Base-by-base conservation (phyloP, 2,329 filamentous ascomycete species). In the Stagonosporopsis tanaceti region DNA sequence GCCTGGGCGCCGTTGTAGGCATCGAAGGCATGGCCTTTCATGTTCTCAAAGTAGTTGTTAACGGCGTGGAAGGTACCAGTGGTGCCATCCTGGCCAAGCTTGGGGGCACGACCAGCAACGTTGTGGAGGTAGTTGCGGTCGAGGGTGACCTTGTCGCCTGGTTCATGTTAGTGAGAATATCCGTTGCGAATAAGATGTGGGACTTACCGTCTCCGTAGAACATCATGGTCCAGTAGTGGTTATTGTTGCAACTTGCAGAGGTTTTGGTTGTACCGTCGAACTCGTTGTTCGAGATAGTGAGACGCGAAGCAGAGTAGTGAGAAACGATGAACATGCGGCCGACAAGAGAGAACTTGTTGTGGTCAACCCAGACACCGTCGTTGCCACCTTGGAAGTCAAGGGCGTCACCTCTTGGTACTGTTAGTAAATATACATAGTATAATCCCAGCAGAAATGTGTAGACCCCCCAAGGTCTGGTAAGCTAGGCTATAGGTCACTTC, bases 151-250 rank as follows among this genome's bases (percentile, higher is more conserved):
- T 75, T 65, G 56, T 81, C 80, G 20, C 67, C 53, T 56, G 22
- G n/a, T 14, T 8, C 27, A n/a, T 35, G n/a, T 56, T 41, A 56
- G 47, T 30, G n/a, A 14, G 4, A 32, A 22, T 20, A 11, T 1
- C 11, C 3, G 4, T 20, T 45, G 22, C 5, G 2, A 34, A 2
- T 32, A 5, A n/a, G 9, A 22, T 5, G 28, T 14, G 11, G 11
- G 6, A 34, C 35, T 20, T 40, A 53, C 50, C 50, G 8, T 53
- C 41, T n/a, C 50, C 50, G 28, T 53, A 68, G 59, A 81, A 73
- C 50, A 80, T 75, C 50, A 80, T 70, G 4, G 70, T 73, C 81
- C 80, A 82, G 72, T 83, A 83, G 63, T 81, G 79, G 41, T 82
- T 72, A 24, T 69, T 71, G 53, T 82, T 77, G 61, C 80, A 82